A percentile compares a stretch with the other conserved stretches of the same genome.
Conservation (phyloP, 169 alveolate species). For the Eimeria zaria region DNA sequence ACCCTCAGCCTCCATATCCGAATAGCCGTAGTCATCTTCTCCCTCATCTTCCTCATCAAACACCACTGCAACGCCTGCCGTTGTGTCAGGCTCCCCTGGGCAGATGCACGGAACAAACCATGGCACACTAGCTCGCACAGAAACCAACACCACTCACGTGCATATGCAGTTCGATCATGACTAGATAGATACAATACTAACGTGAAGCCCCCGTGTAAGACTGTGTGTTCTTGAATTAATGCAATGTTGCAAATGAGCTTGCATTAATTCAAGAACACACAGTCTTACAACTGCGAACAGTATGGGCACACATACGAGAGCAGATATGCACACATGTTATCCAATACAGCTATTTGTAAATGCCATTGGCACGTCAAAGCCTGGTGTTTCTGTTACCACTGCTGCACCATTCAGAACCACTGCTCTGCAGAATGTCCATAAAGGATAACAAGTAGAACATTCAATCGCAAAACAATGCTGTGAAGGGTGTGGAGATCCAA, state of each 20-base stretch:
- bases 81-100: slow-evolving; percentile 87
- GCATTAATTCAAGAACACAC: background rate
- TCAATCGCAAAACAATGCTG: background rate
- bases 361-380: background rate
- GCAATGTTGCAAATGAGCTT: background rate
- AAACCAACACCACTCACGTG: background rate
- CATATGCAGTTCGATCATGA: background rate
- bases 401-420: background rate
- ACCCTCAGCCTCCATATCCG: slow-evolving; percentile 80
- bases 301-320: background rate
- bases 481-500: background rate
- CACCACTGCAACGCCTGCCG: slow-evolving; percentile 87
- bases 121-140: background rate
- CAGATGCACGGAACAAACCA: background rate
- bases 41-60: slow-evolving; percentile 88
- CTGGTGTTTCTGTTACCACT: background rate
- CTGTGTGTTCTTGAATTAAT: background rate
- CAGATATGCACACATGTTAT: background rate
- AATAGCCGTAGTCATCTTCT: slow-evolving; percentile 86
- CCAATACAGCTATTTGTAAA: background rate
- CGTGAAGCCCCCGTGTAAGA: too few species aligned
- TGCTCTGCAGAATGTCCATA: background rate
- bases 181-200: too few species aligned
- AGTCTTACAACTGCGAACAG: background rate
- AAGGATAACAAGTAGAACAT: background rate